Base-by-base conservation (phyloP, 2,329 filamentous ascomycete genomes). In the Monosporascus sp. region DNA sequence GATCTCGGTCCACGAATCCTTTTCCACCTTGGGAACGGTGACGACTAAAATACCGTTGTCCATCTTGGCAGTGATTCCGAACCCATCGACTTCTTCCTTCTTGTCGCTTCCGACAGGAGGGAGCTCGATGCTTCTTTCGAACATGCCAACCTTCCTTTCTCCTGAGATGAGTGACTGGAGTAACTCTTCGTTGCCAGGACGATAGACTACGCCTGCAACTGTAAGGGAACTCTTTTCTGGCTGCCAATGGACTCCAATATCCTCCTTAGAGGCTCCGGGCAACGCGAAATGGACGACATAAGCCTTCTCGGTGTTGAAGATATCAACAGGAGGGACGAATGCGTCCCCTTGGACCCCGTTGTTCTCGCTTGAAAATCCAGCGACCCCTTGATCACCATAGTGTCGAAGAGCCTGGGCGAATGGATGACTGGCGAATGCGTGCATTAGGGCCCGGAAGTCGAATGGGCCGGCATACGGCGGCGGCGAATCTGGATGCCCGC, bases 221-320 rank as follows among this genome's bases (percentile, higher is more conserved):
- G 78, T 82, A 43, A 95, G 74, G 52, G 80, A 74, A 47, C 76
- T 79, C 63, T 82, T 83, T 54, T 89, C 85, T 0, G 81, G 77
- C 60, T 93, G 83, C 82, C 88, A 95, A 68, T 85, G 85, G 46
- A 94, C 82, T 53, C 81, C 86, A 6, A 94, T 75, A 63, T 94
- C 88, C 62, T 89, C 81, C 70, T 91, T 92, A 72, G 85, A 85
- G 2, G 86, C 89, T 25, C 90, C 90, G 0, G 90, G 88, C 0
- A 95, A 77, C 1, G 88, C 85, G 63, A 91, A 74, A 68, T 94
- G 89, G 8, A 94, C 72, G 44, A 90, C 74, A 66, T 84, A 91
- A 15, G 82, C 71, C 35, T 73, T 70, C 6, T 82, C 70, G 5
- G 85, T 87, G 66, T 87, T 81, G 75, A 93, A 94, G 58, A 92